phyloP scores from a whole-genome alignment of 352 stramenopile species.

The Pythium biforme region DNA sequence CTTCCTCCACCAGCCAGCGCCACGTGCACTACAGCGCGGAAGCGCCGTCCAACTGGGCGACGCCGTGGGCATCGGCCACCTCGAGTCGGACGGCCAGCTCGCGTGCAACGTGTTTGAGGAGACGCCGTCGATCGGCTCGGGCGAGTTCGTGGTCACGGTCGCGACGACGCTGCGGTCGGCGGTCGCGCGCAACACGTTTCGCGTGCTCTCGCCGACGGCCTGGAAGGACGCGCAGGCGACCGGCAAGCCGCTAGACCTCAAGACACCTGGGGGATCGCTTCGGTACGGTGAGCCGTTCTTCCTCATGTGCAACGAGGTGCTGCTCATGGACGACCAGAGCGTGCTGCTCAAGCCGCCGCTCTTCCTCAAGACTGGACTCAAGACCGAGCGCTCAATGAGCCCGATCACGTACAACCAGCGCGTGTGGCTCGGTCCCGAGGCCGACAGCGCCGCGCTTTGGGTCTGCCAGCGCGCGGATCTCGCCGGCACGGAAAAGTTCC shows the following conservation, averaged over 20 bases:
- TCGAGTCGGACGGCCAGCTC: slow-evolving; percentile 49
- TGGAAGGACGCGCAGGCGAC: slow-evolving; percentile 39
- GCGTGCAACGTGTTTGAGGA: slow-evolving; percentile 84
- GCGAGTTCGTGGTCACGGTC: slow-evolving; percentile 71
- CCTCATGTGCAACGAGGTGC: slow-evolving; percentile 75
- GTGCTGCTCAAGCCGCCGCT: slow-evolving; percentile 68
- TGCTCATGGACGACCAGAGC: slow-evolving; percentile 76
- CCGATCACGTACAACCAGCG: slow-evolving; percentile 86
- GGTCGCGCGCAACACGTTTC: slow-evolving; percentile 66
- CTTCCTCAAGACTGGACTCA: slow-evolving; percentile 81
- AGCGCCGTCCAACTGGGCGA: slow-evolving; percentile 53
- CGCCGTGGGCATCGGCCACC: slow-evolving; percentile 54
- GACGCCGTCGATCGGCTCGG: slow-evolving; percentile 72
- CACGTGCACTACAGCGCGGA: slow-evolving; percentile 39
- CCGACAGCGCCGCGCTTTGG: slow-evolving; percentile 76
- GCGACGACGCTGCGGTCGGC: slow-evolving; percentile 25
- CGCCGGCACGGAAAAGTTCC: slow-evolving; percentile 59
- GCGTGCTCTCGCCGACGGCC: slow-evolving; percentile 47
- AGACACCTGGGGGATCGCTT: slow-evolving; percentile 30
- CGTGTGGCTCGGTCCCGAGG: slow-evolving; percentile 60
- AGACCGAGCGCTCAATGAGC: slow-evolving; percentile 82
- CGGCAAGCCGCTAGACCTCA: slow-evolving; percentile 24
- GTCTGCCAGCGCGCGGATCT: slow-evolving; percentile 63
- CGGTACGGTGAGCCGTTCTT: slow-evolving; percentile 80
- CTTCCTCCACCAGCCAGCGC: slow-evolving; percentile 66